Evolutionary conservation across 768 basidiomycete genomes (phyloP), one percentile per base, ranked within the genome.

Genomic region (Cyclocybe aegerita): DNA sequence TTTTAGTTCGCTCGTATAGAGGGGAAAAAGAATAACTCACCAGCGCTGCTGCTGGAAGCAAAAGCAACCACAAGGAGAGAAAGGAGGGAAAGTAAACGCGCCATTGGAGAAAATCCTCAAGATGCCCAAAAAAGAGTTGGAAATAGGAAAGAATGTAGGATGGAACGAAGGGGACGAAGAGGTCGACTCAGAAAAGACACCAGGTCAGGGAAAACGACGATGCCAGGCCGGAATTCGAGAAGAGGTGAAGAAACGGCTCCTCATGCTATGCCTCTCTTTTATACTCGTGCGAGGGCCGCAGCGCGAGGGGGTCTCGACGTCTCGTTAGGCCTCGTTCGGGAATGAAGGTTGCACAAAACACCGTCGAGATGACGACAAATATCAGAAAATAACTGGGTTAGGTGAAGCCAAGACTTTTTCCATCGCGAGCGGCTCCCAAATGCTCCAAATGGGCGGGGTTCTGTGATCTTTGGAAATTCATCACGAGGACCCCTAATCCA

Each of bases 141-240:
- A 50, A 51, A 49, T 42, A 36, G 39, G 44, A 54, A 50, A 30
- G 49, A 43, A 46, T 11, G 47, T 46, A 9, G 17, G 16, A 38
- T 17, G n/a, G 43, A 52, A 52, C 46, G 30, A 47, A 47, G 34
- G 29, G 33, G 36, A 42, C 33, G 30, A 39, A 34, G 52, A 53
- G 52, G 47, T 53, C 47, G 42, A 53, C 52, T 53, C 46, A 44
- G 43, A 50, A 52, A 52, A 55, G 57, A 59, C 54, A 49, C 57
- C 50, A 55, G 54, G 54, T 58, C 57, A 38, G 37, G 39, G 23
- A 50, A 44, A 53, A 48, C 30, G 36, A 33, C 35, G 37, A 51
- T 45, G 48, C 53, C 53, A 54, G 53, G 53, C 43, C 53, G 40
- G 41, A 43, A 32, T 11, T 23, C 41, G 36, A 49, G 43, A 45